A percentile compares a stretch with the other conserved stretches of the same genome.
These are phyloP conservation scores for Tylopilus cervinicoccineus DNA, from an alignment of 768 basidiomycete species.

Conservation along the genomic window DNA sequence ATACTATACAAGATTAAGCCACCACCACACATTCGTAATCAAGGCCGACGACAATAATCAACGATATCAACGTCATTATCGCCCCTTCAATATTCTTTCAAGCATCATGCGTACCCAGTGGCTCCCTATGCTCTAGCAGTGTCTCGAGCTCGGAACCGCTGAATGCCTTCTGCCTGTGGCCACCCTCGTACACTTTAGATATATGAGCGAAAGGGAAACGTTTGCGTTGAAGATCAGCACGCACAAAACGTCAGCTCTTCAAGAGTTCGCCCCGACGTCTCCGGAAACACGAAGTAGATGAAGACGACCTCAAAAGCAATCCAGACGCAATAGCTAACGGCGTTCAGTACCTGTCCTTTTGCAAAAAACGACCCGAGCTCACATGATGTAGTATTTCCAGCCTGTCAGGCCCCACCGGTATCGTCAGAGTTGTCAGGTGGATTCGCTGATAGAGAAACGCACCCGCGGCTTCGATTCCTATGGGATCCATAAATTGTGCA, in stretches of 20 bases:
- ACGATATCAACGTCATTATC: no score
- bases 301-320: constrained; percentile 11
- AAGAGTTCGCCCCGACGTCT: constrained; percentile 18
- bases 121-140: not conserved
- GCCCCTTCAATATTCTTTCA: no score
- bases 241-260: constrained; percentile 21
- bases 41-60: no score
- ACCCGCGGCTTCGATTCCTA: constrained; percentile 14
- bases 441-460: no score
- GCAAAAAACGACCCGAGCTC: not conserved
- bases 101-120: not conserved
- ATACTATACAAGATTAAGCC: no score
- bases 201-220: no score
- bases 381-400: constrained; percentile 16
- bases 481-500: constrained; percentile 15
- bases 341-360: no score
- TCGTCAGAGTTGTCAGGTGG: no score
- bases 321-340: constrained; percentile 15
- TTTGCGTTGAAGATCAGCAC: no score
- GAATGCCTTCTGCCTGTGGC: no score
- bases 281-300: constrained; percentile 18
- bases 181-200: constrained; percentile 3
- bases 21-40: no score
- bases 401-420: no score
- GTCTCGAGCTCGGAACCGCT: not conserved